Base-by-base conservation (phyloP, 495 filamentous ascomycete genomes). In the Letharia columbiana region DNA sequence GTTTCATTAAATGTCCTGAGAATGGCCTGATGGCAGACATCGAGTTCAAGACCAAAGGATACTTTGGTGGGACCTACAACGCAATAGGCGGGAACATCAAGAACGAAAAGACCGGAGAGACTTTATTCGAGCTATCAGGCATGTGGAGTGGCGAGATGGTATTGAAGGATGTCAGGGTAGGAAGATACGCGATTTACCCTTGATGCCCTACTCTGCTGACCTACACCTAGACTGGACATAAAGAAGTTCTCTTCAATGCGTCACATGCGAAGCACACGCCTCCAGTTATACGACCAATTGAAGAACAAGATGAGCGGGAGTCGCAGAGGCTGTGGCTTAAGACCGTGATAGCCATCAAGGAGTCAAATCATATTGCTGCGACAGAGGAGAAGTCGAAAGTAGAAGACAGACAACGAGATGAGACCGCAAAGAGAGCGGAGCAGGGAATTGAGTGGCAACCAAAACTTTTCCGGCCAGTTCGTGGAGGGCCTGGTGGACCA, bases 21-120 rank as follows among this genome's bases (percentile, higher is more conserved):
- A 79, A 89, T 37, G 86, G 89, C 52, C 79, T 98, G 18, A 81
- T 85, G n/a, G 92, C 92, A 67, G 94, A 98, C 73, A 87, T 99
- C 65, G 94, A 99, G 68, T 99, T 99, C 79, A 99, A 98, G 76
- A 93, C 90, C 41, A 99, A 99, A 76, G 95, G 95, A 8, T 99
- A 95, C 80, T 93, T 98, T 71, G 88, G 91, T 63, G 94, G 94
- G 2, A 93, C 90, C 2, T 98, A 99, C 75, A 96, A 99, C 73
- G 91, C 91, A 40, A 94, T 99, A 73, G 91, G 92, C 15, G 94
- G 94, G 39, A 87, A 81, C 17, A 96, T 99, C 79, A 96, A 88
- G 75, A 90, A 95, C 71, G 91, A 91, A 54, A 84, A 87, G 72
- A 95, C 89, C 1, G 91, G 90, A 47, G 90, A 96, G 71, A 77